A percentile compares a stretch with the other conserved stretches of the same genome.
Evolutionary conservation across 768 basidiomycete species (phyloP).

Genomic region (Pulveroboletus sp.): DNA sequence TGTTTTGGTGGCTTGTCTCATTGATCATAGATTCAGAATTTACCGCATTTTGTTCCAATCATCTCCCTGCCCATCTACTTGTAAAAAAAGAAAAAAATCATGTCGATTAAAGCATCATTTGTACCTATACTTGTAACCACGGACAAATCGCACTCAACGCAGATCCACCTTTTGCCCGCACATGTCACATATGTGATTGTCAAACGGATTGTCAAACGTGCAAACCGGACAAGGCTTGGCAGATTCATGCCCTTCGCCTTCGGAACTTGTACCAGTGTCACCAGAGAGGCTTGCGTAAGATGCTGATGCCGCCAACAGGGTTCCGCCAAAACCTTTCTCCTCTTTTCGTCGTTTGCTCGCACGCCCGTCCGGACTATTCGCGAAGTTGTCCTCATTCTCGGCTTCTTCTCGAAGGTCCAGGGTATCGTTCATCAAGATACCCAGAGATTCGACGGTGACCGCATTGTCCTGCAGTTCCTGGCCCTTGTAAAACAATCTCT

Average conservation of each 20-base stretch:
- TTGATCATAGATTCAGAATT: conserved; percentile 32
- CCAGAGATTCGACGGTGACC: conserved; percentile 49
- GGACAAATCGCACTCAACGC: conserved; percentile 18
- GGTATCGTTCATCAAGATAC: conserved; percentile 58
- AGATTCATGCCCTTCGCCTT: conserved; percentile 27
- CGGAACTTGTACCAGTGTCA: conserved; percentile 34
- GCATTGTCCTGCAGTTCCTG: conserved; percentile 65
- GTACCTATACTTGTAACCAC: conserved; percentile 33
- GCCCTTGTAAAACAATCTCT: conserved; percentile 62
- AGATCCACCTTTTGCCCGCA: conserved; percentile 39
- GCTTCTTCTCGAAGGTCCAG: conserved; percentile 64
- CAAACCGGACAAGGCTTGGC: conserved; percentile 52
- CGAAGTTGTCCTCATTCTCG: conserved; percentile 56
- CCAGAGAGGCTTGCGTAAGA: conserved; percentile 27
- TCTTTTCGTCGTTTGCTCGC: conserved; percentile 43
- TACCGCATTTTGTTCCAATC: conserved; percentile 16
- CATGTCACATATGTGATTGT: conserved; percentile 42
- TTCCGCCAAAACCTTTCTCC: conserved; percentile 74
- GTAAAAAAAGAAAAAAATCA: conserved; percentile 20
- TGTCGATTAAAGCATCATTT: conserved; percentile 35
- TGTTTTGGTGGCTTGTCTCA: conserved; percentile 25
- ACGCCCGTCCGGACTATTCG: conserved; percentile 47
- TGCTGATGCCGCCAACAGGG: conserved; percentile 52
- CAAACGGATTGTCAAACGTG: conserved; percentile 54
- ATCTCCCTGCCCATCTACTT: conserved; percentile 14